Evolutionary conservation across 2,329 filamentous ascomycete species (phyloP), one percentile per base, ranked within the genome.

Genomic region (Ophiostoma novo-ulmi): DNA sequence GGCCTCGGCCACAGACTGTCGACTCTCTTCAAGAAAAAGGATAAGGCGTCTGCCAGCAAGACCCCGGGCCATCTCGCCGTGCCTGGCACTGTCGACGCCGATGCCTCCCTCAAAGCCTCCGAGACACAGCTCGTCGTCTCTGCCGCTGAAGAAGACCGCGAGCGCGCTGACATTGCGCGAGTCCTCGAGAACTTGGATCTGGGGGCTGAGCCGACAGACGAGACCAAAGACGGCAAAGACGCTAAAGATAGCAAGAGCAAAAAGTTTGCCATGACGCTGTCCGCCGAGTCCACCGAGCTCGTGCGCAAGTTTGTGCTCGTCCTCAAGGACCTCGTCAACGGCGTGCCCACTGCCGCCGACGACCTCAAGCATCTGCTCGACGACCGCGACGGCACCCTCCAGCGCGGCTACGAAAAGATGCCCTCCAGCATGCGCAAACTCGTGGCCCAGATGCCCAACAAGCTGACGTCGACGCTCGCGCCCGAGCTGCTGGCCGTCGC

Each of bases 301-400:
- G 87, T 97, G 69, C 87, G 88, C 70, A 88, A 89, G 73, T 99
- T 99, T 84, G 96, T 93, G 1, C 84, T 93, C 70, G 89, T 97
- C 44, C 91, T 99, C 77, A 95, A 94, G 78, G 95, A 99, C 78
- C 86, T 97, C 20, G 87, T 95, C 76, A 94, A 93, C 78, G 95
- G 95, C 73, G 95, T 93, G 1, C 95, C 95, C 3, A 97, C 94
- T 0, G 95, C 95, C 2, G 97, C 96, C 79, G 86, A 91, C 77
- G 95, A 99, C 78, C 89, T 99, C n/a, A 88, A 83, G 2, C 76
- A 77, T 17, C 83, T 90, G 31, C 79, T 90, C 63, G 85, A 89
- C 72, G 86, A 89, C 77, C 84, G 84, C 72, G 86, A 89, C 76
- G 85, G 85, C 71, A 81, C 84, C n/a, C 81, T 90, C n/a, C 81